A percentile compares a stretch with the other conserved stretches of the same genome.
Evolutionary conservation across 176 grass and related monocot species (phyloP).

Genomic region (Ensete glaucum): DNA sequence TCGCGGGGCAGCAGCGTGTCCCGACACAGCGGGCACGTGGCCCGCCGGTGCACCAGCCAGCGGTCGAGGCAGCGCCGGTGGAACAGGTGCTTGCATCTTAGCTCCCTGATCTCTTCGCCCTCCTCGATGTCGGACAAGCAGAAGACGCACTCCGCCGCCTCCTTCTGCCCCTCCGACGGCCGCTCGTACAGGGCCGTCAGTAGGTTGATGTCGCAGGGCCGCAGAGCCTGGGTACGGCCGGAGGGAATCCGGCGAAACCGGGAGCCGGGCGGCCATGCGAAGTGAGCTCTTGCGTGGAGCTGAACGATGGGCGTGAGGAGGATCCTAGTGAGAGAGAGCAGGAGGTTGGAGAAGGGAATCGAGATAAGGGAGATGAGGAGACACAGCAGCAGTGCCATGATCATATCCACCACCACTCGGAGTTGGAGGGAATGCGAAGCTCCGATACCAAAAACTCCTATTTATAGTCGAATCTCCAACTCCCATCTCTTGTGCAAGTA

Average conservation of each 20-base stretch:
- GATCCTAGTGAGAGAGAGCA: not conserved
- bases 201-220: too few relatives aligned
- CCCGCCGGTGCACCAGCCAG: slow-evolving; percentile 11
- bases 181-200: not conserved
- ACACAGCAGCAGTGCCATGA: not conserved
- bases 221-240: not conserved
- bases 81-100: slow-evolving; percentile 17
- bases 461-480: too few relatives aligned
- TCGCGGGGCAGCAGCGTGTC: too few relatives aligned
- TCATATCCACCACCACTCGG: too few relatives aligned
- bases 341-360: slow-evolving; percentile 6
- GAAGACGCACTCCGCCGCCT: slow-evolving; percentile 3
- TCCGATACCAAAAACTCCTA: too few relatives aligned
- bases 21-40: slow-evolving; percentile 21
- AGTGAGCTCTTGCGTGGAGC: slow-evolving; percentile 19
- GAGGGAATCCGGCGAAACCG: not conserved
- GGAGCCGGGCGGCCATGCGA: slow-evolving; percentile 23
- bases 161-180: not conserved
- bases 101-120: slow-evolving; percentile 11
- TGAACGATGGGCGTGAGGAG: not conserved
- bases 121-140: slow-evolving; percentile 14
- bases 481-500: too few relatives aligned
- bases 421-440: too few relatives aligned
- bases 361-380: not conserved
- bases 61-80: slow-evolving; percentile 20